Base-by-base conservation (phyloP, 2,329 filamentous ascomycete species). In the Sporothrix mexicana region DNA sequence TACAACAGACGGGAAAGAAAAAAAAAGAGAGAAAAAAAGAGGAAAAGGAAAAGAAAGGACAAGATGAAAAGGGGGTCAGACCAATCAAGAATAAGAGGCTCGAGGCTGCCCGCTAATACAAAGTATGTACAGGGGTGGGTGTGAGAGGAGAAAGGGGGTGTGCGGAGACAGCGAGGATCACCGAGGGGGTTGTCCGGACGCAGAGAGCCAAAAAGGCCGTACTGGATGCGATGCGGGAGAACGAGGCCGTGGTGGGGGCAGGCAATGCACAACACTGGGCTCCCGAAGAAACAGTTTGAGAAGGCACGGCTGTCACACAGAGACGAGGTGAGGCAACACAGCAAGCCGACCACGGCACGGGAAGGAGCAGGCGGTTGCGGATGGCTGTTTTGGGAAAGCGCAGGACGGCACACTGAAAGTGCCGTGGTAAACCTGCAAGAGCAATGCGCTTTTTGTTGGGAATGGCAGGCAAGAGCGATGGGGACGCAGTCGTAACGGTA, bases 161-260 rank as follows among this genome's bases (percentile, higher is more conserved):
- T 53, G 53, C 62, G 53, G 51, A 53, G 43, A 61, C 25, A 69
- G 64, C 68, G 59, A 70, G 45, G 25, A 69, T 69, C 25, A 62
- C 73, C 71, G 71, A 71, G 41, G 73, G 68, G 73, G 71, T 74
- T 74, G 74, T 74, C 70, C 74, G 70, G 55, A 30, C 15, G 72
- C 25, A 53, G 49, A 57, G 61, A 55, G 47, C 43, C 25, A 15
- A 36, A 23, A 69, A 55, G 30, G 30, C 51, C 8, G 25, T 47
- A 3, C 10, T 53, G 13, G 13, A 36, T 61, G 25, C 13, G 36
- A 47, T 47, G 62, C 30, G 70, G 3, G 41, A 12, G 57, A 25
- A 45, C 23, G 13, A 51, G 8, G n/a, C 67, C n/a, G 49, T 41
- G n/a, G 43, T 36, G 30, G 30, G 30, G 30, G 30, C 30, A 36